Evolutionary conservation across 805 yeast species (phyloP), one percentile per base, ranked within the genome.

Genomic region (Teunomyces gatunensis): DNA sequence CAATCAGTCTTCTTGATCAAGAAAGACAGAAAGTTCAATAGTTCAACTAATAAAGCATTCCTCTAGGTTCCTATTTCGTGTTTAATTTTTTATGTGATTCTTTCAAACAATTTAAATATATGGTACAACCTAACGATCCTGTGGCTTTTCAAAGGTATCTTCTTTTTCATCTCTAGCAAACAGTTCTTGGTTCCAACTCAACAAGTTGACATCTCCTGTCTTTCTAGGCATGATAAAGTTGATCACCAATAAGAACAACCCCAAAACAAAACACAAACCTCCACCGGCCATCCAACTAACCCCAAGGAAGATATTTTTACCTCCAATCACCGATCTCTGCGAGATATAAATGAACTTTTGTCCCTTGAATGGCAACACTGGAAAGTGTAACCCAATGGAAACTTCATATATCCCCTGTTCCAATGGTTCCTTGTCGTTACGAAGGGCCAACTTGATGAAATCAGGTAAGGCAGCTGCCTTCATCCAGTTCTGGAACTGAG

Each of bases 231-330:
- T 77, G 17, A 85, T 54, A n/a, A 82, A 42, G 60, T 84, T 83
- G 29, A 84, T 76, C 3, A 73, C 56, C 51, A 82, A 60, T 51
- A 86, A 74, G 6, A 70, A 62, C 1, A 84, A 36, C 0, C 84
- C 83, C 54, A 86, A 67, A 1, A 81, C 58, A 28, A 84, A 69
- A 61, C 91, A 85, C 11, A 87, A 68, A 27, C 83, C 84, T 18
- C 94, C 95, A 44, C 84, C 86, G 28, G 79, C 87, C 53, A 87
- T 77, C 86, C 91, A 87, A 34, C 81, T 72, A 44, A 81, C 74
- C 28, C 94, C 95, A 54, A 87, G 67, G 59, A 87, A 87, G 34
- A 76, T 63, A 63, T 87, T 87, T 64, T 83, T 84, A 20, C 94
- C 92, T 12, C 95, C 95, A 52, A 84, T 77, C 4, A 79, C 83